phyloP scores from a whole-genome alignment of 257 asterid genomes.

The Datura wrightii region DNA sequence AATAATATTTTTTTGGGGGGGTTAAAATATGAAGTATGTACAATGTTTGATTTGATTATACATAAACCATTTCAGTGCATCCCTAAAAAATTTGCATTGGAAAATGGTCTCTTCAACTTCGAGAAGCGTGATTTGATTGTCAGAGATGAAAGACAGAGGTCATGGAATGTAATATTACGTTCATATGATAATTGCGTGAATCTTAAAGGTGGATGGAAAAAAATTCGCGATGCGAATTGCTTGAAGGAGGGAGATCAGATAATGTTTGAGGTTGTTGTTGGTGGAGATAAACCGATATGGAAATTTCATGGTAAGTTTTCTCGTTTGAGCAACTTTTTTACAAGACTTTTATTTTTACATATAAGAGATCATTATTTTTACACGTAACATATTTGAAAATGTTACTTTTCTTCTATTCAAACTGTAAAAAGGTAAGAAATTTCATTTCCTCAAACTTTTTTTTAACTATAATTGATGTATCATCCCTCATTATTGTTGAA shows the following conservation, averaged over 20 bases:
- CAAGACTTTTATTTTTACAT: too few relatives aligned
- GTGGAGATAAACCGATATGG: neutral
- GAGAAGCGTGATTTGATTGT: neutral
- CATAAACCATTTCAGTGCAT: neutral
- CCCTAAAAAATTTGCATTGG: neutral
- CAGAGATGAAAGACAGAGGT: neutral
- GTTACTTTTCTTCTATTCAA: too few relatives aligned
- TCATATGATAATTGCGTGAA: neutral
- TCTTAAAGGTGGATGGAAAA: conserved; percentile 2
- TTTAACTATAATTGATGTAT: too few relatives aligned
- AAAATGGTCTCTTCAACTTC: neutral
- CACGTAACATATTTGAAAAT: too few relatives aligned
- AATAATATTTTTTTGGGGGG: neutral
- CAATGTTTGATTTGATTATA: neutral
- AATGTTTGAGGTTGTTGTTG: neutral
- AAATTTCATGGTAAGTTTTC: neutral
- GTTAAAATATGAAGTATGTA: neutral
- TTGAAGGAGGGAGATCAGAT: neutral
- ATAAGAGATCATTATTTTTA: too few relatives aligned
- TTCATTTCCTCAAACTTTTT: too few relatives aligned
- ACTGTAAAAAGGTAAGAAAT: too few relatives aligned
- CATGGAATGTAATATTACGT: neutral
- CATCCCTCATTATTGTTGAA: too few relatives aligned
- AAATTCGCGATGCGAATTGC: neutral
- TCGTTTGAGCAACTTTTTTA: neutral